Base-by-base conservation (phyloP, 495 filamentous ascomycete genomes). In the Staphylotrichum tortipilum region DNA sequence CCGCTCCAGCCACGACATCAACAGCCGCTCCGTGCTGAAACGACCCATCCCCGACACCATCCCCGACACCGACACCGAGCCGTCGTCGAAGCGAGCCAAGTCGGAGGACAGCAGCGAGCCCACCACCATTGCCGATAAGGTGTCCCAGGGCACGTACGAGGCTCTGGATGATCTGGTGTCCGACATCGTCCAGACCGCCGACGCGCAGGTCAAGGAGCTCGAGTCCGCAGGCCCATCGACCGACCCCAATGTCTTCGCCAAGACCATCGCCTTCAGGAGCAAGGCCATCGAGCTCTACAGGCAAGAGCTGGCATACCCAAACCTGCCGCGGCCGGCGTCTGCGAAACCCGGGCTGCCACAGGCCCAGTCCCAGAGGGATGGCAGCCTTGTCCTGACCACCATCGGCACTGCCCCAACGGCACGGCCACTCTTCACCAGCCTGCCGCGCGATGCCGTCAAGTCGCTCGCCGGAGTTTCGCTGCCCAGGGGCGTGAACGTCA, bases 401-500 rank as follows among this genome's bases (percentile, higher is more conserved):
- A 83, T 79, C 45, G 83, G 81, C 29, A 81, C 82, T 41, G 81
- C 82, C n/a, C 76, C 79, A 24, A 80, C 78, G 28, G 73, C 83
- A 12, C 85, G 81, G 55, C 87, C 91, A 46, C 72, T 95, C 14
- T 95, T 89, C 64, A 89, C 89, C 12, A 94, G 89, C 65, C 67
- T 89, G 22, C 73, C 76, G 43, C 69, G 36, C 14, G 65, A 66
- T 29, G 63, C 63, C 1, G 51, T 60, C 17, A 65, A 57, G 45
- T 64, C 71, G 2, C 65, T 94, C 21, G 74, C 71, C 37, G 86
- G 89, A 47, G 73, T 65, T 12, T 73, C 69, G 12, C 64, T 96
- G 28, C 90, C 89, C 1, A 84, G 80, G 48, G 85, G 86, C 24
- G 82, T 95, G 26, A 77, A 73, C 8, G 73, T 79, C 9, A 88